phyloP scores from a whole-genome alignment of 192 early-diverging fungal genomes.

The Backusella sp. region DNA sequence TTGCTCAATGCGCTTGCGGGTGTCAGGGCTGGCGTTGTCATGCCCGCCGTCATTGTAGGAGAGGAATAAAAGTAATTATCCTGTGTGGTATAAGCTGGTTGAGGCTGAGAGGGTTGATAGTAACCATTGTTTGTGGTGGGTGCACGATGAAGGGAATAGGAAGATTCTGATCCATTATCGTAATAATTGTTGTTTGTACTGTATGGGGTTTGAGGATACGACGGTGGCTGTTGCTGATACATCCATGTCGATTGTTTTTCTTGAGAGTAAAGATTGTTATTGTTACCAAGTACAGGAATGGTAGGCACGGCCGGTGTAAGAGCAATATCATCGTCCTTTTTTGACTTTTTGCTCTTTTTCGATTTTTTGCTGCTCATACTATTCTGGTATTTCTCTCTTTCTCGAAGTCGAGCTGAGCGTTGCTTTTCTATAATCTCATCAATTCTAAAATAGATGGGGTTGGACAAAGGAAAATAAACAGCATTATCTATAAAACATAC shows the following conservation, averaged over 20 bases:
- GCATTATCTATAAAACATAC: conserved; percentile 37
- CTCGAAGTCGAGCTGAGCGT: neutral
- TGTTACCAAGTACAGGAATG: conserved; percentile 3
- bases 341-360: neutral
- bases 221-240: neutral
- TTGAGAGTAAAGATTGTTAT: neutral
- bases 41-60: neutral
- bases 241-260: neutral
- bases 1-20: neutral
- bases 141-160: neutral
- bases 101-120: neutral
- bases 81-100: neutral
- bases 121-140: neutral
- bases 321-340: neutral
- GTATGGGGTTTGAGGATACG: neutral
- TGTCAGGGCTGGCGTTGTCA: neutral
- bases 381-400: conserved; percentile 8
- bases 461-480: neutral
- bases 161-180: neutral
- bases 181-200: neutral
- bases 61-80: neutral
- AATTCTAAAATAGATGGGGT: conserved; percentile 8
- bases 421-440: conserved; percentile 21
- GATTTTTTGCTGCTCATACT: conserved; percentile 10
- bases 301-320: neutral